These are phyloP conservation scores for Jasminum sambac DNA, from an alignment of 257 asterid genomes.

Conservation along the genomic window DNA sequence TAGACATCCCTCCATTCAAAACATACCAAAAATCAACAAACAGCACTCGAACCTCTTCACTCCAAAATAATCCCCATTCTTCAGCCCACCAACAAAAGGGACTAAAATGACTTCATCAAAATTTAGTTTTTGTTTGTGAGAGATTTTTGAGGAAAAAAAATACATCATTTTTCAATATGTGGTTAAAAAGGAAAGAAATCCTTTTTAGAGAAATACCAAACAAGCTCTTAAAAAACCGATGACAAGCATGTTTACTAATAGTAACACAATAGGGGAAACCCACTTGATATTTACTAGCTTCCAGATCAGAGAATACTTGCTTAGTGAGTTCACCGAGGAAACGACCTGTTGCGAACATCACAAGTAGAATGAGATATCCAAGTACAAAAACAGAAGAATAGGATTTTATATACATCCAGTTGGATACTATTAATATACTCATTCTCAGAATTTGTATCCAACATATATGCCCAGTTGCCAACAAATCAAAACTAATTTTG, in stretches of 20 bases:
- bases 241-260: constrained; percentile 18
- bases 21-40: neutral
- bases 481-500: neutral
- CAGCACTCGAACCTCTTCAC: neutral
- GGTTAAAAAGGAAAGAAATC: no score
- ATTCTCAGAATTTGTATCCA: neutral
- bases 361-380: constrained; percentile 19
- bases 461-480: constrained; percentile 10
- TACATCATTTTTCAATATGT: no score
- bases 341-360: constrained; percentile 64
- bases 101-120: constrained; percentile 4
- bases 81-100: constrained; percentile 10
- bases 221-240: neutral
- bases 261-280: constrained; percentile 28
- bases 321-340: constrained; percentile 92
- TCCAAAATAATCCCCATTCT: neutral
- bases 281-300: constrained; percentile 94
- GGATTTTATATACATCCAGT: neutral
- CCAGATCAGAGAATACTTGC: constrained; percentile 87
- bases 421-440: neutral
- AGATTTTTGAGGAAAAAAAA: no score
- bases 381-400: constrained; percentile 5
- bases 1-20: neutral
- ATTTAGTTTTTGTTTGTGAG: neutral
- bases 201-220: no score